phyloP scores from a whole-genome alignment of 129 eudicot species.

The Solidago caesia region DNA sequence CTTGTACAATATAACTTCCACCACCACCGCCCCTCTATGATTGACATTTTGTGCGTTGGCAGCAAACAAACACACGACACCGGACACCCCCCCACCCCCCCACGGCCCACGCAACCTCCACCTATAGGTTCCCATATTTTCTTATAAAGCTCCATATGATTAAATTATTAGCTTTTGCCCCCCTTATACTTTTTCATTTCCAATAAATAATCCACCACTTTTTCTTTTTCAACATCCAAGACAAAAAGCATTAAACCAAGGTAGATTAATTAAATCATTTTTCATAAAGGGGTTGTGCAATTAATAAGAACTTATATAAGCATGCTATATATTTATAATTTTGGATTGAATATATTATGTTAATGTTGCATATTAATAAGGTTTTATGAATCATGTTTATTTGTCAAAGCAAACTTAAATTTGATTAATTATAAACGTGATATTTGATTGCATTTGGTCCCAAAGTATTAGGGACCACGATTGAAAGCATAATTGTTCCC shows the following conservation, averaged over 20 bases:
- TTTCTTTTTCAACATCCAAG: neutral
- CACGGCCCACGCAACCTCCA: slow-evolving; percentile 5
- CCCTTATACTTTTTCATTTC: neutral
- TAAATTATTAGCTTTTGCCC: neutral
- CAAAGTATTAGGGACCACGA: too few relatives aligned
- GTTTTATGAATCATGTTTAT: too few relatives aligned
- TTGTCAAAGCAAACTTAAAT: too few relatives aligned
- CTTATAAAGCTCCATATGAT: neutral
- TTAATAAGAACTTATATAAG: neutral
- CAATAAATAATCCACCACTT: slow-evolving; percentile 6
- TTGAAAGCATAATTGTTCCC: too few relatives aligned
- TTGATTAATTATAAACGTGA: too few relatives aligned
- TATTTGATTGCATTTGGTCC: too few relatives aligned
- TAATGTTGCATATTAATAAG: too few relatives aligned
- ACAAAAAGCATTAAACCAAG: neutral
- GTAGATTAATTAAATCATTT: neutral
- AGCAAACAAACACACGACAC: slow-evolving; percentile 28
- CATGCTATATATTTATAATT: neutral
- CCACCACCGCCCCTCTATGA: slow-evolving; percentile 19
- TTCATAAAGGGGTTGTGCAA: neutral
- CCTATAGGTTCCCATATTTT: neutral
- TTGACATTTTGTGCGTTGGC: slow-evolving; percentile 19
- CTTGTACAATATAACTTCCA: slow-evolving; percentile 20
- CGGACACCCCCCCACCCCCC: slow-evolving; percentile 8
- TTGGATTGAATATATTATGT: neutral